Conservation (phyloP, 805 yeast species). For the Hanseniaspora clermontiae region DNA sequence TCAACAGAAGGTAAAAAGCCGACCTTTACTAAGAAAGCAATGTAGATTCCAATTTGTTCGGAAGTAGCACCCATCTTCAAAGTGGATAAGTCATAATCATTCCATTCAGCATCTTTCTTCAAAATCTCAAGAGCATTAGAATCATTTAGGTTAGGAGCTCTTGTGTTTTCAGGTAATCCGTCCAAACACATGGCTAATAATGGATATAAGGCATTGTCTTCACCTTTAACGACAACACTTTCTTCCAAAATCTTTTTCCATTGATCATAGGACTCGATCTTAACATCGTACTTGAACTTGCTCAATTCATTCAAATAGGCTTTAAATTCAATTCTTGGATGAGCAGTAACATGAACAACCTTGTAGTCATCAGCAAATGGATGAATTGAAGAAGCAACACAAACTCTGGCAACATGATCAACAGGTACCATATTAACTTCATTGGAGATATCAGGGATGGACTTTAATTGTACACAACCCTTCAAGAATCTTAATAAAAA, state of each 20-base stretch:
- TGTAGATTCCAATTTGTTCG: slow-evolving; percentile 57
- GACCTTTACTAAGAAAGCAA: slow-evolving; percentile 64
- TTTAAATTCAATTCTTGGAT: slow-evolving; percentile 76
- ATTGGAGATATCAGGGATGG: slow-evolving; percentile 73
- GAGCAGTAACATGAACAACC: slow-evolving; percentile 95
- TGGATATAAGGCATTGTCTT: slow-evolving; percentile 84
- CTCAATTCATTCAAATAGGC: slow-evolving; percentile 56
- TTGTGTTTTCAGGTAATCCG: slow-evolving; percentile 77
- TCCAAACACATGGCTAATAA: slow-evolving; percentile 87
- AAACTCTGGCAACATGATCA: slow-evolving; percentile 91
- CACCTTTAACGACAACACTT: slow-evolving; percentile 58
- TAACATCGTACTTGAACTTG: slow-evolving; percentile 60
- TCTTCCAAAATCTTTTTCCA: slow-evolving; percentile 73
- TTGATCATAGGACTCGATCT: slow-evolving; percentile 49
- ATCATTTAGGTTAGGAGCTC: slow-evolving; percentile 93
- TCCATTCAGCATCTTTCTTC: slow-evolving; percentile 44
- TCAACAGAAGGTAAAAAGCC: slow-evolving; percentile 66
- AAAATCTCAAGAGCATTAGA: slow-evolving; percentile 63
- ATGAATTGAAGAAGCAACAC: slow-evolving; percentile 67
- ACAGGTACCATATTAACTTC: slow-evolving; percentile 94
- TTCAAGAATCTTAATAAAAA: slow-evolving; percentile 87
- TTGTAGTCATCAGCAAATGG: slow-evolving; percentile 42
- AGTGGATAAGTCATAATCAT: slow-evolving; percentile 51
- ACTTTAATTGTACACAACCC: slow-evolving; percentile 82
- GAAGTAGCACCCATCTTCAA: slow-evolving; percentile 62